phyloP scores from a whole-genome alignment of 2,329 filamentous ascomycete genomes.

The Xenosphaeropsis pyriputrescens region DNA sequence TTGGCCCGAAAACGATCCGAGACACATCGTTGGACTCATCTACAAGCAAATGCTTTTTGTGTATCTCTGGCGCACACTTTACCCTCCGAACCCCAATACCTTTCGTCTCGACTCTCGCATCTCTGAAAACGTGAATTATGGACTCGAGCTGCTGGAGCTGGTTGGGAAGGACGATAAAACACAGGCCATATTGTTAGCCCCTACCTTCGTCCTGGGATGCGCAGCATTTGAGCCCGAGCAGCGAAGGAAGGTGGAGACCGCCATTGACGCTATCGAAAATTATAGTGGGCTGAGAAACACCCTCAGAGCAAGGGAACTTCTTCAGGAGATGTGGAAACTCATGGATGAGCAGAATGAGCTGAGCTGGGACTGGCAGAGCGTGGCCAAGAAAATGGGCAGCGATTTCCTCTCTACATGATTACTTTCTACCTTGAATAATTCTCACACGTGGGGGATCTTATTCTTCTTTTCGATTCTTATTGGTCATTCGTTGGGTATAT shows the following conservation, averaged over 20 bases:
- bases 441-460: too few relatives aligned
- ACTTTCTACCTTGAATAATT: too few relatives aligned
- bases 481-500: too few relatives aligned
- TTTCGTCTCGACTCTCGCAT: slow-evolving; percentile 29
- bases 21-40: slow-evolving; percentile 38
- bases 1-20: slow-evolving; percentile 41
- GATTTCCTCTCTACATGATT: slow-evolving; percentile 31
- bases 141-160: slow-evolving; percentile 35
- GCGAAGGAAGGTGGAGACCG: slow-evolving; percentile 33
- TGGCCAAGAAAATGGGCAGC: slow-evolving; percentile 35
- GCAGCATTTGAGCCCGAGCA: slow-evolving; percentile 38
- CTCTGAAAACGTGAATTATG: slow-evolving; percentile 38
- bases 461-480: too few relatives aligned
- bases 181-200: slow-evolving; percentile 44
- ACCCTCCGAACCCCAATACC: slow-evolving; percentile 29
- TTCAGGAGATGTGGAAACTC: slow-evolving; percentile 42
- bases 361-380: slow-evolving; percentile 48
- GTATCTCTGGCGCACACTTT: slow-evolving; percentile 46
- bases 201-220: slow-evolving; percentile 45
- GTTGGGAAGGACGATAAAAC: slow-evolving; percentile 42
- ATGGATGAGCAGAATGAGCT: slow-evolving; percentile 44
- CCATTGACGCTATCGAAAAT: slow-evolving; percentile 33
- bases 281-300: slow-evolving; percentile 47
- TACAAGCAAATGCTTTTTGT: slow-evolving; percentile 56
- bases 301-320: slow-evolving; percentile 34